phyloP scores from a whole-genome alignment of 2,329 filamentous ascomycete genomes.

The Botrytis fabae region DNA sequence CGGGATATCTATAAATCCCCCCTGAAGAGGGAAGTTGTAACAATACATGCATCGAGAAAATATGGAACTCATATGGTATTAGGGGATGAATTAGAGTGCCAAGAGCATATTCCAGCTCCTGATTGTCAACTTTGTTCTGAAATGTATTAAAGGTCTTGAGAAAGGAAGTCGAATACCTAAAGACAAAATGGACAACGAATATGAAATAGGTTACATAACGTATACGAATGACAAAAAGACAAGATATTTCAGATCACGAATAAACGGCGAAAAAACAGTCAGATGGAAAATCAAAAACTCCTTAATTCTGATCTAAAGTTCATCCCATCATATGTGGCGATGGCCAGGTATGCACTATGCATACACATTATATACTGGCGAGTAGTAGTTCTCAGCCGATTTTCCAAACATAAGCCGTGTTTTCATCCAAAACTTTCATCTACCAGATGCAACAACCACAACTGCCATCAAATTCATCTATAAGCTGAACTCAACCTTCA shows the following conservation, averaged over 20 bases:
- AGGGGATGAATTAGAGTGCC: not conserved
- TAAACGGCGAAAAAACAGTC: not conserved
- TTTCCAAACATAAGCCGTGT: not conserved
- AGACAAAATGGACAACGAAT: not conserved
- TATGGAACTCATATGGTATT: rapidly evolving
- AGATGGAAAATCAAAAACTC: not conserved
- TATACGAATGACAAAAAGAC: not conserved
- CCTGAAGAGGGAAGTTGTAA: rapidly evolving
- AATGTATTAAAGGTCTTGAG: rapidly evolving
- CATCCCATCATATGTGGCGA: not conserved
- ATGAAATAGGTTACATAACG: not conserved
- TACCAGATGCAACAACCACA: not conserved
- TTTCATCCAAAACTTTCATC: not conserved
- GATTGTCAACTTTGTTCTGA: not conserved
- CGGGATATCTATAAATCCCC: not conserved
- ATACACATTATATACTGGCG: not conserved
- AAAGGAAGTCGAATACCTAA: not conserved
- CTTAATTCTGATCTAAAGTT: not conserved
- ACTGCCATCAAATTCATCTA: constrained; percentile 25
- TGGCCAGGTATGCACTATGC: not conserved
- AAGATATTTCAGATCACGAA: not conserved
- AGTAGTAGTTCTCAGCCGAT: not conserved
- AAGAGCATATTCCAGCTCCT: not conserved
- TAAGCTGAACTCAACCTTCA: constrained; percentile 60
- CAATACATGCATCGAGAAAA: not conserved